These are phyloP conservation scores for Fusarium sp. DNA, from an alignment of 2,329 filamentous ascomycete species.

Conservation along the genomic window DNA sequence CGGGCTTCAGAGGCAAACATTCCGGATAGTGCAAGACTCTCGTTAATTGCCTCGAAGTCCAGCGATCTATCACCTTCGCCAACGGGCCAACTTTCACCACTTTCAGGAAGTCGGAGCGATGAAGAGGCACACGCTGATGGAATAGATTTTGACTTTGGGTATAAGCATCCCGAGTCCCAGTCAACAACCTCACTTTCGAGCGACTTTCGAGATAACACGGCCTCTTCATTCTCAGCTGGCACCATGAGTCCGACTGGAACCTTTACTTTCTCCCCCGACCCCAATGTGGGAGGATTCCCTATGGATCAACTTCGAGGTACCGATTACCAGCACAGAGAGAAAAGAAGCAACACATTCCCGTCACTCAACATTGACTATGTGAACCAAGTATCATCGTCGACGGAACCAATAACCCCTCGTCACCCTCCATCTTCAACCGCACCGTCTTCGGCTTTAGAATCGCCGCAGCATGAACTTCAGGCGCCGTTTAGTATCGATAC, in stretches of 20 bases:
- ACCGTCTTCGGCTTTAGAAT: constrained; percentile 64
- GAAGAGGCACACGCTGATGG: constrained; percentile 68
- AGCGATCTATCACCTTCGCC: constrained; percentile 75
- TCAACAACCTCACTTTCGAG: constrained; percentile 49
- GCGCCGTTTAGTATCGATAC: constrained; percentile 58
- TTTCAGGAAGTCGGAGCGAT: constrained; percentile 76
- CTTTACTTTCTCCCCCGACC: constrained; percentile 80
- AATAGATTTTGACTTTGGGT: constrained; percentile 48
- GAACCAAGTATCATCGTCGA: constrained; percentile 52
- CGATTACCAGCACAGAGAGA: constrained; percentile 74
- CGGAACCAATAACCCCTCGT: constrained; percentile 62
- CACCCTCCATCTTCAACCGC: constrained; percentile 59
- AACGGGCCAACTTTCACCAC: constrained; percentile 70
- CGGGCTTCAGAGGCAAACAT: constrained; percentile 77
- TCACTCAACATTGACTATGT: constrained; percentile 72
- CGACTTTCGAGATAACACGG: constrained; percentile 48
- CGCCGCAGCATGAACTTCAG: constrained; percentile 59
- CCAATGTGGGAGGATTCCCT: constrained; percentile 72
- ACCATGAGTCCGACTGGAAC: constrained; percentile 79
- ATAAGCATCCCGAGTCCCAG: constrained; percentile 49
- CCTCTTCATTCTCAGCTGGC: constrained; percentile 75
- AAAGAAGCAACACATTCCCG: constrained; percentile 86
- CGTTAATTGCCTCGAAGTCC: constrained; percentile 52
- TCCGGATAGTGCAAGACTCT: constrained; percentile 70
- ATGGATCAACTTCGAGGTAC: constrained; percentile 54